phyloP scores from a whole-genome alignment of 306 rosid species.

The Dalbergia cochinchinensis region DNA sequence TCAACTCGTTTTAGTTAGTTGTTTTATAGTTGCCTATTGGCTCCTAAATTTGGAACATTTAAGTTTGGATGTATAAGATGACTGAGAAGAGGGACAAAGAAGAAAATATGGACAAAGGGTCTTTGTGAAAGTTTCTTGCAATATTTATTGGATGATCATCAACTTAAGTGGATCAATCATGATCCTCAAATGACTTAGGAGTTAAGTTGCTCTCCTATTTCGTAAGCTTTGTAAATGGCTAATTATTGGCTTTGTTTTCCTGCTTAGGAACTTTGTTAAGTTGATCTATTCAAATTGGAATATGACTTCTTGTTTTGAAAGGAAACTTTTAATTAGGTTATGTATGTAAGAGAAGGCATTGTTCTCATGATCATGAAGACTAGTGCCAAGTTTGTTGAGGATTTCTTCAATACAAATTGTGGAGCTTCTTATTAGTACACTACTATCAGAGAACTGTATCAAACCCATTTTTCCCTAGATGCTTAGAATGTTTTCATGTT shows the following conservation, averaged over 20 bases:
- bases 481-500: conserved; percentile 26
- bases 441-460: conserved; percentile 24
- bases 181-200: conserved; percentile 19
- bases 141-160: conserved; percentile 34
- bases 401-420: neutral
- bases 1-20: conserved; percentile 27
- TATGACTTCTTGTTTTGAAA: neutral
- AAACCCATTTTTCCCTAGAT: neutral
- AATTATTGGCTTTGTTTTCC: neutral
- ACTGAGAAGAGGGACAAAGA: neutral
- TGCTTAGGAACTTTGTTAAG: neutral
- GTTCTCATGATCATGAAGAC: conserved; percentile 30
- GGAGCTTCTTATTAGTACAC: neutral
- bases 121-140: conserved; percentile 8
- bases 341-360: conserved; percentile 13
- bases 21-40: conserved; percentile 21
- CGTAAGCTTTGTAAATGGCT: conserved; percentile 7
- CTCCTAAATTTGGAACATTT: conserved; percentile 25
- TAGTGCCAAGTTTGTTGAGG: conserved; percentile 12
- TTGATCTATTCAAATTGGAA: conserved; percentile 9
- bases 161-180: conserved; percentile 27
- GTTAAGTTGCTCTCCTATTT: conserved; percentile 17
- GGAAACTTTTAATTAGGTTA: conserved; percentile 24
- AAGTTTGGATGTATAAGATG: conserved; percentile 16
- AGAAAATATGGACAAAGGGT: neutral